Base-by-base conservation (phyloP, 2,329 filamentous ascomycete species). In the Knufia fluminis region DNA sequence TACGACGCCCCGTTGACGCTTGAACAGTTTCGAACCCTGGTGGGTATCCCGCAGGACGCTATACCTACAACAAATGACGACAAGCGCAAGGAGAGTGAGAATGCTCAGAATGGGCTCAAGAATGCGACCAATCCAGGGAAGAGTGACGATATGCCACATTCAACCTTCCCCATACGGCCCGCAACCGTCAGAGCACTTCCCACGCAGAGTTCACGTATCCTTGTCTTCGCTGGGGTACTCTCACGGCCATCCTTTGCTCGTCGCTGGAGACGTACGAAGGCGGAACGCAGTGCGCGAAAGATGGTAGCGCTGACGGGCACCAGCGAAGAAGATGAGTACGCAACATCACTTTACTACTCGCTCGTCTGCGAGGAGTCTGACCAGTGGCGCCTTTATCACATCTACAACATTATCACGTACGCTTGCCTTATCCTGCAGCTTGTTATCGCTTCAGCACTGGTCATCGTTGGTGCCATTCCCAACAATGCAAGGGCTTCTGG, bases 401-500 rank as follows among this genome's bases (percentile, higher is more conserved):
- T 47, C 28, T 47, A 40, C 32, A 47, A 38, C 35, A 28, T 40
- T n/a, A 38, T 47, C 16, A 38, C 35, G 2, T 38, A 47, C 20
- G 19, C 45, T 32, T 47, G 32, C 22, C 32, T 38, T 19, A 40
- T 38, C 20, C 17, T 47, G 8, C 35, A 47, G 20, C 32, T 38
- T 7, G 28, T 26, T 19, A 47, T 40, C 14, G 38, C 38, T 28
- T 28, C 24, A 4, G 46, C 24, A 3, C 22, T 41, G 20, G 41
- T 48, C 33, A 40, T 40, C 33, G 26, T 42, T 32, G 46, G 45
- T 8, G 45, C 42, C 31, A 36, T 46, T 31, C 31, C 43, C 16
- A 40, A 12, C 28, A 4, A 17, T 9, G 10, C 6, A 33, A 7
- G 12, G 14, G 4, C 12, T 19, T 33, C 42, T 20, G 24, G 7